Evolutionary conservation across 1,284 basidiomycete species (phyloP).

Genomic region (Moniliophthora roreri): DNA sequence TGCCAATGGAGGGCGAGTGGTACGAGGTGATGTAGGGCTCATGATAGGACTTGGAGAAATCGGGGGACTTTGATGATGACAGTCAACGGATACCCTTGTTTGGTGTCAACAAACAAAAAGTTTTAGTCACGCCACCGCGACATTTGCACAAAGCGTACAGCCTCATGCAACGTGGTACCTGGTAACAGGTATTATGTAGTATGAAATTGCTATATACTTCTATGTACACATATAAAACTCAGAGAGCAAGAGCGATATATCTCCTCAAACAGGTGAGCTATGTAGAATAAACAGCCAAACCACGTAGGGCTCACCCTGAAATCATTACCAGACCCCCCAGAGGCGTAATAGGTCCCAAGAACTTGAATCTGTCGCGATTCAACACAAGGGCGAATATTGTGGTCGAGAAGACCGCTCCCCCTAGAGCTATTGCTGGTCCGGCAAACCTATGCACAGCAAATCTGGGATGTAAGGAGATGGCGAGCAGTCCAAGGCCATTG

Average conservation of each 20-base stretch:
- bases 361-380: constrained; percentile 53
- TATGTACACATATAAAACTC: too few relatives aligned
- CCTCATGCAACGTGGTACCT: too few relatives aligned
- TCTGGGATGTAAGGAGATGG: constrained; percentile 70
- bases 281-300: not conserved
- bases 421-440: constrained; percentile 66
- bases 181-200: too few relatives aligned
- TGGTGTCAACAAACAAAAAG: too few relatives aligned
- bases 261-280: too few relatives aligned
- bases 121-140: too few relatives aligned
- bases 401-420: constrained; percentile 69
- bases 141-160: too few relatives aligned
- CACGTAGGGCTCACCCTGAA: constrained; percentile 59
- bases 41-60: not conserved
- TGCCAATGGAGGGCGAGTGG: constrained; percentile 14
- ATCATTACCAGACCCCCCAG: constrained; percentile 76
- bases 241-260: constrained; percentile 55
- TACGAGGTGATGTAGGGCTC: not conserved
- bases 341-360: constrained; percentile 76
- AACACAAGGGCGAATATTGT: constrained; percentile 69
- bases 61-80: not conserved
- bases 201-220: too few relatives aligned
- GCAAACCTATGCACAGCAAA: constrained; percentile 66
- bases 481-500: constrained; percentile 75
- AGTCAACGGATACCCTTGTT: too few relatives aligned